Conservation (phyloP, 306 rosid genomes). For the Quercus aquifolioides region DNA sequence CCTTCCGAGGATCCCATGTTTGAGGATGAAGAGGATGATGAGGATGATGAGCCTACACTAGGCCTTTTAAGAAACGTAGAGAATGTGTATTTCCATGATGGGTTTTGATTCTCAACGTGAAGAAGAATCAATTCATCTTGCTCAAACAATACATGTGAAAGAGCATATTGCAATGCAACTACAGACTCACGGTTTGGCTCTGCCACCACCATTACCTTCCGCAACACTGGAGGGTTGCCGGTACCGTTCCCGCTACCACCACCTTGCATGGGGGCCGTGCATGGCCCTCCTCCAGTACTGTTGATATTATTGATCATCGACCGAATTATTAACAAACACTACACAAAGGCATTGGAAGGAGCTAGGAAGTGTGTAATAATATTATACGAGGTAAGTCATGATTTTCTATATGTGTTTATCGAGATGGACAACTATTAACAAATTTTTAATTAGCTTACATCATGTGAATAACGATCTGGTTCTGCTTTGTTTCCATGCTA, state of each 20-base stretch:
- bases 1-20: slow-evolving; percentile 24
- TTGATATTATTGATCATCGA: neutral
- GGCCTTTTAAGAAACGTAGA: slow-evolving; percentile 58
- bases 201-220: slow-evolving; percentile 68
- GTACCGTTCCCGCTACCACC: neutral
- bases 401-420: neutral
- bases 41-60: slow-evolving; percentile 10
- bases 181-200: slow-evolving; percentile 77
- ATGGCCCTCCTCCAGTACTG: neutral
- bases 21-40: neutral
- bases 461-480: slow-evolving; percentile 26
- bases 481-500: slow-evolving; percentile 15
- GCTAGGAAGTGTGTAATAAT: neutral
- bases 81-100: slow-evolving; percentile 52
- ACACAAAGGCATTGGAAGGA: slow-evolving; percentile 1
- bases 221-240: neutral
- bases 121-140: slow-evolving; percentile 71
- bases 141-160: slow-evolving; percentile 51
- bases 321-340: neutral
- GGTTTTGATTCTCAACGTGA: slow-evolving; percentile 45
- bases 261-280: slow-evolving; percentile 31
- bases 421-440: slow-evolving; percentile 28
- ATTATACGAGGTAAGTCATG: no score
- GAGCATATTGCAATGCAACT: slow-evolving; percentile 64
- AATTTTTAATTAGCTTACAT: slow-evolving; percentile 6